These are phyloP conservation scores for Sporothrix brasiliensis DNA, from an alignment of 2,329 filamentous ascomycete genomes.

Conservation along the genomic window DNA sequence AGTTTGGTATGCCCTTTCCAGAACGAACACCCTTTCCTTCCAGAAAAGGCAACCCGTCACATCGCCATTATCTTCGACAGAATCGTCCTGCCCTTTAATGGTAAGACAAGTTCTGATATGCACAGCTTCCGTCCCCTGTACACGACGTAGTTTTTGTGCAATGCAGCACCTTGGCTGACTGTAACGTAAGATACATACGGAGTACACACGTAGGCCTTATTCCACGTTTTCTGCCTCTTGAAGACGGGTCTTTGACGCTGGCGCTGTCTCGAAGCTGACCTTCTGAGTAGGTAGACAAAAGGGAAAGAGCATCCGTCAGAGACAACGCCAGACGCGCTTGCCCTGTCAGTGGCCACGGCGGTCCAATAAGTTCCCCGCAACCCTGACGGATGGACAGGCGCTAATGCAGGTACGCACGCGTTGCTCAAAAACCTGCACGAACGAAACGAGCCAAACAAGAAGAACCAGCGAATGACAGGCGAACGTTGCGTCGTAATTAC, in stretches of 20 bases:
- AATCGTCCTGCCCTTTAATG: not conserved
- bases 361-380: conserved; percentile 6
- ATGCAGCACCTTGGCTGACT: not conserved
- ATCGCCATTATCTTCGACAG: not conserved
- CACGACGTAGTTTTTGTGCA: not conserved
- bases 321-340: conserved; percentile 19
- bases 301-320: not conserved
- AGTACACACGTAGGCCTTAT: not conserved
- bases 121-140: not conserved
- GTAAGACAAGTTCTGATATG: not conserved
- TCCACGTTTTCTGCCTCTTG: conserved; percentile 5
- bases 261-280: not conserved
- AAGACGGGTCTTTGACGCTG: not conserved
- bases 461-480: conserved; percentile 5
- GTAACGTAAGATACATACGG: not conserved
- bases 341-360: conserved; percentile 5
- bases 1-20: not conserved
- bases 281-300: not conserved
- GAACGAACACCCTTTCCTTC: not conserved
- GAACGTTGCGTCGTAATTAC: not conserved
- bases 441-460: conserved; percentile 15
- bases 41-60: not conserved
- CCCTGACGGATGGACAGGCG: not conserved
- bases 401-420: conserved; percentile 29
- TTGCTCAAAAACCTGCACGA: conserved; percentile 9